Conservation (phyloP, 75 land plant species). For the Ceratopteris richardii region DNA sequence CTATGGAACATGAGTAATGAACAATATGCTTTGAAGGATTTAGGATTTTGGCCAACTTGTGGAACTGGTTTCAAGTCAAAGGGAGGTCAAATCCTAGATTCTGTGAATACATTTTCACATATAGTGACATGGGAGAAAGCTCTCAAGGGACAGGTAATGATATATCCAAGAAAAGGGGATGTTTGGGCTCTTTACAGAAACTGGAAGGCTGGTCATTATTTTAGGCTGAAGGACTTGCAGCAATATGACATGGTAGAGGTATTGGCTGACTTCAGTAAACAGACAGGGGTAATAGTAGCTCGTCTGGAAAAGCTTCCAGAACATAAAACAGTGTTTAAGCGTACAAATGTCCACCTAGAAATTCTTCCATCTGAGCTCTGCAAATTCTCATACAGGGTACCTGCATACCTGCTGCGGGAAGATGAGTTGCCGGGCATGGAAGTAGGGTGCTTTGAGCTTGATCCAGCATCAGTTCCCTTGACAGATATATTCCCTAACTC, state of each 20-base stretch:
- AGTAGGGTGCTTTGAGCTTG: slow-evolving; percentile 40
- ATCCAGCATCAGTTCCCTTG: slow-evolving; percentile 41
- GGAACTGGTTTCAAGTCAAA: slow-evolving; percentile 39
- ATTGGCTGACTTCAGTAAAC: slow-evolving; percentile 20
- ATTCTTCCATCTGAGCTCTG: slow-evolving; percentile 21
- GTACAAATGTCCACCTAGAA: slow-evolving; percentile 2
- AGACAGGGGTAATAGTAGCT: slow-evolving; percentile 21
- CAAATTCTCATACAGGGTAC: slow-evolving; percentile 44
- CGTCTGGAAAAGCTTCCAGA: slow-evolving; percentile 31
- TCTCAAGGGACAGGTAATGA: slow-evolving; percentile 11
- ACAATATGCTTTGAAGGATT: slow-evolving; percentile 23
- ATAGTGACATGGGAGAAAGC: slow-evolving; percentile 30
- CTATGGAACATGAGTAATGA: slow-evolving; percentile 12
- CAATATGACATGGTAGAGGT: slow-evolving; percentile 58
- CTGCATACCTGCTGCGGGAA: slow-evolving; percentile 25
- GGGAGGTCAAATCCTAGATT: slow-evolving; percentile 10
- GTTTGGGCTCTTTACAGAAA: slow-evolving; percentile 53
- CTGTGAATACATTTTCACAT: slow-evolving; percentile 51
- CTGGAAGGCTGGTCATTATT: slow-evolving; percentile 18
- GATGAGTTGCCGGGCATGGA: slow-evolving; percentile 26
- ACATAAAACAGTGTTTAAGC: slow-evolving; percentile 32
- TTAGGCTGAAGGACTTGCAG: background rate
- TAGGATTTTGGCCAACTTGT: slow-evolving; percentile 43
- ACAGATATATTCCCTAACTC: slow-evolving; percentile 1
- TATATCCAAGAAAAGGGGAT: slow-evolving; percentile 36